A percentile compares a stretch with the other conserved stretches of the same genome.
phyloP scores from a whole-genome alignment of 306 rosid species.

The Erythrophleum fordii region DNA sequence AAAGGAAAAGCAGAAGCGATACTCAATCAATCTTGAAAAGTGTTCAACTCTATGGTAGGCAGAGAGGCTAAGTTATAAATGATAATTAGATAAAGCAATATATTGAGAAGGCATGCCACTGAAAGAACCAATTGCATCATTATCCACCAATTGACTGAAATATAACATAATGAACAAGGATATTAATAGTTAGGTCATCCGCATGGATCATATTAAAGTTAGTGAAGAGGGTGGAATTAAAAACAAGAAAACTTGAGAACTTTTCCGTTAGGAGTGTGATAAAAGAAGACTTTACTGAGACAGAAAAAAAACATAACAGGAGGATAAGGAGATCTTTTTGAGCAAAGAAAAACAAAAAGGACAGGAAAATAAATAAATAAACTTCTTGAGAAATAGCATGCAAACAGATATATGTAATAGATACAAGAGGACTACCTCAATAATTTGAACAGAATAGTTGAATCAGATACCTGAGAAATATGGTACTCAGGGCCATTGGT shows the following conservation, averaged over 20 bases:
- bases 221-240: conserved; percentile 4
- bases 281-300: neutral
- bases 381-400: neutral
- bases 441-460: conserved; percentile 29
- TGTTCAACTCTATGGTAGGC: conserved; percentile 14
- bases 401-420: neutral
- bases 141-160: neutral
- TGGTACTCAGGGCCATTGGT: conserved; percentile 97
- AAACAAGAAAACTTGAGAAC: neutral
- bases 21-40: neutral
- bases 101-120: neutral
- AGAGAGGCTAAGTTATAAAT: neutral
- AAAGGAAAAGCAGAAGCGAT: neutral
- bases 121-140: neutral
- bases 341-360: conserved; percentile 12
- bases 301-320: conserved; percentile 10
- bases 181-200: neutral
- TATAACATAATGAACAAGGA: neutral
- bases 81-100: neutral
- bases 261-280: neutral
- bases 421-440: conserved; percentile 17
- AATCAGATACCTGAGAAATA: conserved; percentile 79
- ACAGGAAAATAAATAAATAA: neutral
- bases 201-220: neutral
- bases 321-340: neutral